Evolutionary conservation across 495 filamentous ascomycete species (phyloP).

Genomic region (Choiromyces venosus): DNA sequence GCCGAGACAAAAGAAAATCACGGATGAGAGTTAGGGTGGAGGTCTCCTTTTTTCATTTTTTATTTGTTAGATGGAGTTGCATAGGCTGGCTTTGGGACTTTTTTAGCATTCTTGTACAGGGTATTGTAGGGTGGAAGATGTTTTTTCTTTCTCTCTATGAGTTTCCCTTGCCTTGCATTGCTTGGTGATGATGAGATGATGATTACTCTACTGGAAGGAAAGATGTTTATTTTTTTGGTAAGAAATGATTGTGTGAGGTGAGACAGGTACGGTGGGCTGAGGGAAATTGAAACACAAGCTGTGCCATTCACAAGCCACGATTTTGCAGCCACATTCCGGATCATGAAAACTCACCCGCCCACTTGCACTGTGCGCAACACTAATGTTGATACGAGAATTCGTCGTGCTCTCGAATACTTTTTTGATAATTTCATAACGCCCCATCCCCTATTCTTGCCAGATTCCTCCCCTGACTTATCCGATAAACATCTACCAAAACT

Average conservation of each 20-base stretch:
- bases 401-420: too few relatives aligned
- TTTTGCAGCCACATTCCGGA: neutral
- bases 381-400: too few relatives aligned
- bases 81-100: neutral
- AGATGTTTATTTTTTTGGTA: neutral
- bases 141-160: neutral
- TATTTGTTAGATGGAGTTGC: neutral
- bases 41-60: neutral
- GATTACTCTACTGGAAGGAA: neutral
- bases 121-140: neutral
- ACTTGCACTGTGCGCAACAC: too few relatives aligned
- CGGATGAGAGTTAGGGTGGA: neutral
- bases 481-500: too few relatives aligned
- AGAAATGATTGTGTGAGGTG: neutral
- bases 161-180: neutral
- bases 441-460: too few relatives aligned
- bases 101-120: slow-evolving; percentile 1
- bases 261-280: neutral
- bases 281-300: neutral
- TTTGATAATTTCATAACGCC: too few relatives aligned
- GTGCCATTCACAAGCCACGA: neutral
- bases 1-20: too few relatives aligned
- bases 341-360: neutral
- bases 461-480: too few relatives aligned
- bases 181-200: neutral